Percentiles rank a stretch among this genome's conserved stretches.
phyloP scores from a whole-genome alignment of 2,329 filamentous ascomycete genomes.

The Karstenula rhodostoma region DNA sequence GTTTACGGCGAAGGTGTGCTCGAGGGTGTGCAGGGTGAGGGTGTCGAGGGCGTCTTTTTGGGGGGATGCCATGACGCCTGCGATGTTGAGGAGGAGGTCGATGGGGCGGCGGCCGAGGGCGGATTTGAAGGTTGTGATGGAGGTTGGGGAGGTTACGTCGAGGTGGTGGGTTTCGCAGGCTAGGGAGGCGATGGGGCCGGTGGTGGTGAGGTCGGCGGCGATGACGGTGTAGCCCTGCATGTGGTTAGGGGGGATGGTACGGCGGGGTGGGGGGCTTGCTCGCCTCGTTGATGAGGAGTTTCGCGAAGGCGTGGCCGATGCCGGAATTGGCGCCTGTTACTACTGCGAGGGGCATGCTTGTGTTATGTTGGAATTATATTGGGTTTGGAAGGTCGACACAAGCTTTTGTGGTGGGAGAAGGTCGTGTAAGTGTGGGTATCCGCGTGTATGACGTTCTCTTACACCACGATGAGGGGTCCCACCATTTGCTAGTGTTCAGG shows the following conservation, averaged over 20 bases:
- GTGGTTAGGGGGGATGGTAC: neutral
- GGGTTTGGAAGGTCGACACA: neutral
- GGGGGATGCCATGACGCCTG: conserved; percentile 46
- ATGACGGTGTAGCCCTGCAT: conserved; percentile 42
- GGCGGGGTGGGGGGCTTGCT: neutral
- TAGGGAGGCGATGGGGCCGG: conserved; percentile 41
- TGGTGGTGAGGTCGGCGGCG: conserved; percentile 40
- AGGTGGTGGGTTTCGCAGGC: conserved; percentile 42
- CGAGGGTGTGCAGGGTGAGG: conserved; percentile 39
- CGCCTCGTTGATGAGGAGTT: conserved; percentile 39
- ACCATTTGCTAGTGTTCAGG: too few relatives aligned
- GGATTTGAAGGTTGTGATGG: conserved; percentile 46
- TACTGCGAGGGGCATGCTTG: conserved; percentile 49
- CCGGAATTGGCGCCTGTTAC: conserved; percentile 54
- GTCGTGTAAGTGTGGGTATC: neutral
- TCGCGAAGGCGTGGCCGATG: conserved; percentile 50
- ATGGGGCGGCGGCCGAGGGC: conserved; percentile 40
- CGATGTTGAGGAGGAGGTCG: conserved; percentile 51
- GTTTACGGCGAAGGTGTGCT: conserved; percentile 54
- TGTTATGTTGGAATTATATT: neutral
- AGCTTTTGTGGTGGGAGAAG: neutral
- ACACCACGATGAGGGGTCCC: neutral
- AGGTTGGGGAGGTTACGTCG: conserved; percentile 45
- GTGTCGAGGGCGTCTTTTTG: conserved; percentile 46
- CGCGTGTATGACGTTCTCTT: conserved; percentile 2